Conservation (phyloP, 2,329 filamentous ascomycete genomes). For the Fusarium pseudonygamai region DNA sequence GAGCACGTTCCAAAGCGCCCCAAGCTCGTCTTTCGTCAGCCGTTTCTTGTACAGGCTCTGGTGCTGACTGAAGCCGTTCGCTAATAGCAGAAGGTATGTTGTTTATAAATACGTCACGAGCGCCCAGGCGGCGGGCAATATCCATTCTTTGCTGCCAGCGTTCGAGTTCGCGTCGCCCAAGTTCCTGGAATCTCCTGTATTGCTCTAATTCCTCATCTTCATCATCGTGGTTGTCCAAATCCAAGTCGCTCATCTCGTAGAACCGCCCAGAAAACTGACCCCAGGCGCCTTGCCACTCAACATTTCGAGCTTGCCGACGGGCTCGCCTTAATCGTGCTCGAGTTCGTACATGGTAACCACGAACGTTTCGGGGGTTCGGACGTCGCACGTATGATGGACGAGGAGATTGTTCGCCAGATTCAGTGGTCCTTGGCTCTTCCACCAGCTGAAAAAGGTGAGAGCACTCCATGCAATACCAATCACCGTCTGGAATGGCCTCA, state of each 20-base stretch:
- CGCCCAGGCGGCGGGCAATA: slow-evolving; percentile 83
- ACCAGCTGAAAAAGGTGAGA: slow-evolving; percentile 57
- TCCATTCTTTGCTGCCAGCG: slow-evolving; percentile 86
- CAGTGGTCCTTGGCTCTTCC: slow-evolving; percentile 46
- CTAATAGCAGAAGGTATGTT: slow-evolving; percentile 67
- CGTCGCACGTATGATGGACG: slow-evolving; percentile 45
- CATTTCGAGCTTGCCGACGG: slow-evolving; percentile 72
- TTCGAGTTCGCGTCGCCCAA: slow-evolving; percentile 68
- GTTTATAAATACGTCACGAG: slow-evolving; percentile 75
- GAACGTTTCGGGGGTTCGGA: slow-evolving; percentile 45
- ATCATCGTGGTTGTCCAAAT: slow-evolving; percentile 54
- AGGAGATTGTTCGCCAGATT: slow-evolving; percentile 48
- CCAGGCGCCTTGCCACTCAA: slow-evolving; percentile 91
- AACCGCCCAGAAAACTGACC: slow-evolving; percentile 69
- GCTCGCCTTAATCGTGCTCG: slow-evolving; percentile 66
- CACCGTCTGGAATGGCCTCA: slow-evolving; percentile 76
- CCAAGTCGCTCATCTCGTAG: slow-evolving; percentile 63
- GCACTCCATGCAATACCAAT: slow-evolving; percentile 95
- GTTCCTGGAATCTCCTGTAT: slow-evolving; percentile 63
- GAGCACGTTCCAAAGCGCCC: slow-evolving; percentile 88
- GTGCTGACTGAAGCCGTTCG: slow-evolving; percentile 67
- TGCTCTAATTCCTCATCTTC: slow-evolving; percentile 78
- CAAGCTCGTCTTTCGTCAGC: slow-evolving; percentile 85
- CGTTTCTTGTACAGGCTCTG: slow-evolving; percentile 71
- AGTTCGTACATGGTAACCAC: slow-evolving; percentile 59